Evolutionary conservation across 2,329 filamentous ascomycete genomes (phyloP), one percentile per base, ranked within the genome.

Genomic region (Penicillium olsonii): DNA sequence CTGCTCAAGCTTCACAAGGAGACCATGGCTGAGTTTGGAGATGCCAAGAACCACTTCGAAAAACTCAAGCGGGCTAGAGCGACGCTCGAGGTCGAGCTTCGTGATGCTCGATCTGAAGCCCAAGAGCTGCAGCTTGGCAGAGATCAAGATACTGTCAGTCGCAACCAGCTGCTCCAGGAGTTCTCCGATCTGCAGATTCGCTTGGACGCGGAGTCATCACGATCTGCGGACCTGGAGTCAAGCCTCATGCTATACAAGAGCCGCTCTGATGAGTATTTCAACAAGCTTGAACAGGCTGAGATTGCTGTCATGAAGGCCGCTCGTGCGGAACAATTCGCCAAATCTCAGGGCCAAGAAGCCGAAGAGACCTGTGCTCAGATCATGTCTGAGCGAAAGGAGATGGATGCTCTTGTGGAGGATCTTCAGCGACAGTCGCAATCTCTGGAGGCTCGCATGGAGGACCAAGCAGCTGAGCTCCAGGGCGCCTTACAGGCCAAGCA

Each of bases 271-370:
- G 92, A 97, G 68, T 97, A 99, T 72, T 99, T 96, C 73, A 88
- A 85, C 76, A 96, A 96, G 73, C 83, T 99, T 17, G 92, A 99
- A 70, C 92, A 97, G 67, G 94, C 94, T 14, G 92, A 99, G 70
- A 95, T 97, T 58, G 86, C 92, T 0, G 92, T 97, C 15, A 82
- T 99, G 56, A 96, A 96, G 70, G 92, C 92, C 14, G 87, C 83
- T 52, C 84, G 92, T 19, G 92, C 94, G 0, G 92, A 97, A 71
- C 90, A 96, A 62, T 96, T 97, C 68, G 92, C 92, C 48, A 95
- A 90, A 71, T 80, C 88, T 0, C 92, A 96, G 67, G 88, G 90
- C 9, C 87, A 84, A 63, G 92, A 99, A 72, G 88, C 91, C 0
- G 94, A 97, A 65, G 92, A 97, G 51, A 91, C 86, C 5, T 96